phyloP scores from a whole-genome alignment of 1,284 basidiomycete genomes.

The Moesziomyces sp. region DNA sequence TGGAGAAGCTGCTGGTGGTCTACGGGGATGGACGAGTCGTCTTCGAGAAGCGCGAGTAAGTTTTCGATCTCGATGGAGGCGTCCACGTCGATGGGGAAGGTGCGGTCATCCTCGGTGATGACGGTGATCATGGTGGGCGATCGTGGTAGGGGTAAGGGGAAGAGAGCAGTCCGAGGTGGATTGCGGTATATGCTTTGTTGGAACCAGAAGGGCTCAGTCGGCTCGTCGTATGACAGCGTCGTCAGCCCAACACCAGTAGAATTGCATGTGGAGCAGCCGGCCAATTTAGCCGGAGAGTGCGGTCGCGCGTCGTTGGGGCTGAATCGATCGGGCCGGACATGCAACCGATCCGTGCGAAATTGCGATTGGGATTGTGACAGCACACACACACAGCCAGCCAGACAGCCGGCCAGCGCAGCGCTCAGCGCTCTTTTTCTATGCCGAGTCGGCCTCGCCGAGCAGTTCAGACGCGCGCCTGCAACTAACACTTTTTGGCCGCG shows the following conservation, averaged over 20 bases:
- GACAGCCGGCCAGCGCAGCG: too few species aligned
- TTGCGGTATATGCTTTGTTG: background rate
- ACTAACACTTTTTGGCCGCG: conserved; percentile 13
- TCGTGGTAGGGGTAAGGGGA: background rate
- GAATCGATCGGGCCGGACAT: too few species aligned
- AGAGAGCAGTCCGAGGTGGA: background rate
- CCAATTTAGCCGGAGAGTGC: background rate
- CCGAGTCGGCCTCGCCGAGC: background rate
- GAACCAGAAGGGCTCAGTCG: background rate
- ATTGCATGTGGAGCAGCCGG: conserved; percentile 7
- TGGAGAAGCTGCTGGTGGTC: conserved; percentile 50
- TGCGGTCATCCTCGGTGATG: conserved; percentile 55
- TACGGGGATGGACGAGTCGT: conserved; percentile 52
- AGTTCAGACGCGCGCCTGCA: background rate
- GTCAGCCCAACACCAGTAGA: too few species aligned
- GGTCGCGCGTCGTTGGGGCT: conserved; percentile 5
- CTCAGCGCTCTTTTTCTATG: background rate
- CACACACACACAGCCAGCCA: conserved; percentile 10
- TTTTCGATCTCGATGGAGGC: conserved; percentile 61
- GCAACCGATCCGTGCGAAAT: too few species aligned
- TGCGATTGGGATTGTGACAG: too few species aligned
- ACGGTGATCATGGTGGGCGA: conserved; percentile 61
- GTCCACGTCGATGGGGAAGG: conserved; percentile 60
- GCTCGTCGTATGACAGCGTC: too few species aligned
- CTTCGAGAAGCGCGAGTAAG: conserved; percentile 60